Evolutionary conservation across 2,329 filamentous ascomycete species (phyloP).

Genomic region (Aspergillus novofumigatus): DNA sequence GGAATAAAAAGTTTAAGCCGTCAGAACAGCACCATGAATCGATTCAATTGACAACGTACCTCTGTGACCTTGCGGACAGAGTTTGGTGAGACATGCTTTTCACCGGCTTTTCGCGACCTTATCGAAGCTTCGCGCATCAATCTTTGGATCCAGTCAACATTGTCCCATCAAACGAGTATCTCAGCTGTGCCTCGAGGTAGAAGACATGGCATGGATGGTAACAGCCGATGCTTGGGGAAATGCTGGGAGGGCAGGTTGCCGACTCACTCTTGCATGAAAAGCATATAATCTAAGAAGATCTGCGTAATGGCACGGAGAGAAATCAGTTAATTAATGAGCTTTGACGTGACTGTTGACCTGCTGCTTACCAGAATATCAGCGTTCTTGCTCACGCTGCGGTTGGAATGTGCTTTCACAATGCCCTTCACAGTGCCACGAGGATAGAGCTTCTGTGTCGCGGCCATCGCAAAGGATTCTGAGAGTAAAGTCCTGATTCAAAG

Average conservation of each 20-base stretch:
- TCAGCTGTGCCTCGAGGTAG: not conserved
- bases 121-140: constrained; percentile 77
- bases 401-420: constrained; percentile 84
- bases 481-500: not conserved
- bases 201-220: not conserved
- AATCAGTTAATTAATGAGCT: not conserved
- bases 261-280: constrained; percentile 67
- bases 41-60: constrained; percentile 44
- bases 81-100: constrained; percentile 68
- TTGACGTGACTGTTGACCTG: not conserved
- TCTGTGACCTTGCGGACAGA: constrained; percentile 74
- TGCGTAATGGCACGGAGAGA: constrained; percentile 31
- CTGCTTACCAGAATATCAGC: constrained; percentile 71
- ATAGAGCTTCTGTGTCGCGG: constrained; percentile 68
- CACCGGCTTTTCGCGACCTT: constrained; percentile 67
- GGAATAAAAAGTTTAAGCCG: not conserved
- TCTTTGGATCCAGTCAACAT: constrained; percentile 39
- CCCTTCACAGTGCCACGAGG: constrained; percentile 81
- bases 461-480: constrained; percentile 42
- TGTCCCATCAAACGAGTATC: not conserved
- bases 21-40: constrained; percentile 3
- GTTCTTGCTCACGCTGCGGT: constrained; percentile 75
- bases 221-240: not conserved
- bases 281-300: constrained; percentile 80
- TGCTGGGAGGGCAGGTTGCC: not conserved